Conservation (phyloP, 2,329 filamentous ascomycete genomes). For the Ambrosiella xylebori region DNA sequence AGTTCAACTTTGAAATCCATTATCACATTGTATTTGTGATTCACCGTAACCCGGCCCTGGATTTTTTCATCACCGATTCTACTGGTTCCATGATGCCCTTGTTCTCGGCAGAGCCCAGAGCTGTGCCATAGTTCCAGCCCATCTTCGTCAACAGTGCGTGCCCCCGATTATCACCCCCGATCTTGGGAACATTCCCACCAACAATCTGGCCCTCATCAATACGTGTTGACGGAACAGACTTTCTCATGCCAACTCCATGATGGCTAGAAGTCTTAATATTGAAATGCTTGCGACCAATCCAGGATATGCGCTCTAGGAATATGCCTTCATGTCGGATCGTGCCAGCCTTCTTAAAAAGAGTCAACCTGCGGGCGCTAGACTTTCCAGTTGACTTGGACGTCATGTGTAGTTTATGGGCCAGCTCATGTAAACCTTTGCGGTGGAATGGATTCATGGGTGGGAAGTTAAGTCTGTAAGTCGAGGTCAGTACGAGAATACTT, state of each 20-base stretch:
- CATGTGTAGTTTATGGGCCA: conserved; percentile 58
- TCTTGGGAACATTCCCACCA: conserved; percentile 66
- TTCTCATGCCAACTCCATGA: background rate
- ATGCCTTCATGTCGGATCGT: background rate
- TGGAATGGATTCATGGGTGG: conserved; percentile 70
- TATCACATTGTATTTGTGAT: conserved; percentile 2
- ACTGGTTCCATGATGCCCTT: conserved; percentile 81
- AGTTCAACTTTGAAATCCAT: background rate
- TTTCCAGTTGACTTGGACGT: conserved; percentile 71
- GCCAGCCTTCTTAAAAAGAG: conserved; percentile 34
- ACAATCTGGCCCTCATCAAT: conserved; percentile 66
- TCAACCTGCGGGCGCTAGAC: conserved; percentile 55
- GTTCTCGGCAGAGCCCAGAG: conserved; percentile 64
- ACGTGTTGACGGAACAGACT: conserved; percentile 15
- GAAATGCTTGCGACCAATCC: conserved; percentile 6
- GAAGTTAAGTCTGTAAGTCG: conserved; percentile 41
- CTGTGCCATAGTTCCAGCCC: conserved; percentile 83
- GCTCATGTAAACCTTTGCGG: conserved; percentile 62
- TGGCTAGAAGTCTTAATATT: conserved; percentile 2
- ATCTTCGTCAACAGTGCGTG: conserved; percentile 86
- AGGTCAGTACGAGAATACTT: conserved; percentile 7
- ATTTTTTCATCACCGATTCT: conserved; percentile 69
- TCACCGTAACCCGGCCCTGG: conserved; percentile 65
- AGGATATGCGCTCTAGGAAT: background rate
- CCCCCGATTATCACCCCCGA: conserved; percentile 68